Conservation (phyloP, 139 green algal species). For the Haematococcus sp. region DNA sequence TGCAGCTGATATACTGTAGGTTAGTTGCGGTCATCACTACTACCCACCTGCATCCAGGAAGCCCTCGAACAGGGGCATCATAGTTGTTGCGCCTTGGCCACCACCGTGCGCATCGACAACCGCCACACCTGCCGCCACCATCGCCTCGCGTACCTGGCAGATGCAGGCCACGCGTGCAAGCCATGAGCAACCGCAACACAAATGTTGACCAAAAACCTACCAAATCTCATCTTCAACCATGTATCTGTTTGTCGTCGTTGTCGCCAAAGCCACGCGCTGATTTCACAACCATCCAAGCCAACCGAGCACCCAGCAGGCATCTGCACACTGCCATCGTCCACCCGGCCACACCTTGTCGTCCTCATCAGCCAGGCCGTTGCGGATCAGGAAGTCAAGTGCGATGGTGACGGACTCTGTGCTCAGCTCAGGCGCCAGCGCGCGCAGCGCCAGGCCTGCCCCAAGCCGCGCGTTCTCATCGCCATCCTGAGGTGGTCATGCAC, state of each 20-base stretch:
- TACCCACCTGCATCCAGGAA: conserved; percentile 60
- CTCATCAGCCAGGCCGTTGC: conserved; percentile 70
- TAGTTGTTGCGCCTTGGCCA: conserved; percentile 31
- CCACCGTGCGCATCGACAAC: conserved; percentile 77
- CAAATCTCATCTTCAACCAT: too few relatives aligned
- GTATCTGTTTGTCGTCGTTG: too few relatives aligned
- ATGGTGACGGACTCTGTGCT: conserved; percentile 45
- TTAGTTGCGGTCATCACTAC: too few relatives aligned
- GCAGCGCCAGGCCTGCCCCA: conserved; percentile 67
- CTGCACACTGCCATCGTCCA: too few relatives aligned
- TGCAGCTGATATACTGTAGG: too few relatives aligned
- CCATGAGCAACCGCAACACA: too few relatives aligned
- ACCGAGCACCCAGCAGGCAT: too few relatives aligned
- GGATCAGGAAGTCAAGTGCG: conserved; percentile 84
- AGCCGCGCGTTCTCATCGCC: conserved; percentile 20
- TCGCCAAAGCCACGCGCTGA: too few relatives aligned
- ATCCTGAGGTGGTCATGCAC: conserved; percentile 2
- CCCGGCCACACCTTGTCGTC: conserved; percentile 61
- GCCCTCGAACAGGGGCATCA: conserved; percentile 89
- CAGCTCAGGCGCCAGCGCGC: conserved; percentile 49
- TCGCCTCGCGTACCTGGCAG: conserved; percentile 35
- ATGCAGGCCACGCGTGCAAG: not conserved
- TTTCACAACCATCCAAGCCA: too few relatives aligned
- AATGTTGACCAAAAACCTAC: too few relatives aligned
- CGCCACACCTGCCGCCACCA: conserved; percentile 63